Conservation (phyloP, 1,284 basidiomycete genomes). For the Baeospora myosura region DNA sequence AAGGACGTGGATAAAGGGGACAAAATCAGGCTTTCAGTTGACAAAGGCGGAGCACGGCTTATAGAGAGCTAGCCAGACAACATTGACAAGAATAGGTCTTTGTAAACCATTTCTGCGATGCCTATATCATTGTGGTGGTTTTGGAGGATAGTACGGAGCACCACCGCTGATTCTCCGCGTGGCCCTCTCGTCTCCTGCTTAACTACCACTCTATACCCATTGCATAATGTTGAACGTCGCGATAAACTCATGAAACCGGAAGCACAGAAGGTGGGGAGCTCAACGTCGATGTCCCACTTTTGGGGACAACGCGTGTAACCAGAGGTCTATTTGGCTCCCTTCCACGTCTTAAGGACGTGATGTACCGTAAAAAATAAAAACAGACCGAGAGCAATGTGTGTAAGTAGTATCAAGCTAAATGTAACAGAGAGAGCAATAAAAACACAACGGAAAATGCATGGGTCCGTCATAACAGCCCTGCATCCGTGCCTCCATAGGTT, state of each 20-base stretch:
- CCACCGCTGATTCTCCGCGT: background rate
- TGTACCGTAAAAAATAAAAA: slow-evolving; percentile 1
- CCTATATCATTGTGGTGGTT: no score
- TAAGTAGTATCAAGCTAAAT: no score
- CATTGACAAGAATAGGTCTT: no score
- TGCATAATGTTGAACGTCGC: background rate
- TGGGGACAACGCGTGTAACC: background rate
- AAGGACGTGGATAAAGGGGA: slow-evolving; percentile 57
- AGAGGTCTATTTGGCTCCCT: background rate
- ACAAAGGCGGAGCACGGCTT: slow-evolving; percentile 46
- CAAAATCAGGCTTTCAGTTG: slow-evolving; percentile 49
- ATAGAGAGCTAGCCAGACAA: slow-evolving; percentile 14
- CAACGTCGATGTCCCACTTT: slow-evolving; percentile 1
- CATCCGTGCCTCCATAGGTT: no score
- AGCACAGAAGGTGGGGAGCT: background rate
- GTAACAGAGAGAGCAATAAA: no score
- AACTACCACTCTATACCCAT: background rate
- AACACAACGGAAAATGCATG: no score
- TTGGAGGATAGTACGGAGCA: no score
- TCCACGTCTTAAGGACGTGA: slow-evolving; percentile 10
- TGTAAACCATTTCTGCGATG: no score
- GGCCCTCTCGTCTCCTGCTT: background rate
- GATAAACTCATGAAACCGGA: background rate
- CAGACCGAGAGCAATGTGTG: no score
- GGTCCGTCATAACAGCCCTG: no score